Evolutionary conservation across 129 eudicot species (phyloP).

Genomic region (Chrysanthemum lavandulifolium): DNA sequence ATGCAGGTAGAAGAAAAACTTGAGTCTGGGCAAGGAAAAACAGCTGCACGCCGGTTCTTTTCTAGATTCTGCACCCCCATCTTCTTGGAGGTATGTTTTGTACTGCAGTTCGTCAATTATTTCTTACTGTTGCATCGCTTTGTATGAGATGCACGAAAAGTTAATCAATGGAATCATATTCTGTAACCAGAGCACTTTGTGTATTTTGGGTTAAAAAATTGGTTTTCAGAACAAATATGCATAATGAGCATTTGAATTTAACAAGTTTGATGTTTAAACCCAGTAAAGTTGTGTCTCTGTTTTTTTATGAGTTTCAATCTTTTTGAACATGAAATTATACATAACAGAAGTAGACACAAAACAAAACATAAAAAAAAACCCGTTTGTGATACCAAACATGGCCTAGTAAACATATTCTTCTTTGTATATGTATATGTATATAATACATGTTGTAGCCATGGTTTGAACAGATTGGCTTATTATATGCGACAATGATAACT

Average conservation of each 20-base stretch:
- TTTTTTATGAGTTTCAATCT: no score
- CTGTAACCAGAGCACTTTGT: not conserved
- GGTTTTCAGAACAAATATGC: not conserved
- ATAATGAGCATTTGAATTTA: no score
- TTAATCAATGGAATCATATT: not conserved
- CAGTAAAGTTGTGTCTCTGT: no score
- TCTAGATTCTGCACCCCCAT: slow-evolving; percentile 96
- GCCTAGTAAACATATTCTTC: no score
- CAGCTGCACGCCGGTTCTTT: slow-evolving; percentile 71
- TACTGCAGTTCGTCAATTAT: slow-evolving; percentile 2
- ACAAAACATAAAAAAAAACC: no score
- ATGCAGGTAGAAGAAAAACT: slow-evolving; percentile 94
- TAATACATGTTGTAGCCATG: not conserved
- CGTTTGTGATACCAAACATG: no score
- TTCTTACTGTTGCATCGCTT: not conserved
- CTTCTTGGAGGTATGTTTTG: slow-evolving; percentile 72
- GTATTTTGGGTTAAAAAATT: not conserved
- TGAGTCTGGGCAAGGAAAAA: slow-evolving; percentile 92
- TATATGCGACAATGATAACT: not conserved
- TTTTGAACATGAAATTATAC: no score
- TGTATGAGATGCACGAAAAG: not conserved
- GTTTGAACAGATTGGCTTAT: not conserved
- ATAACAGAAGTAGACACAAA: no score
- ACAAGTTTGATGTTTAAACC: no score
- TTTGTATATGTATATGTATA: no score